Evolutionary conservation across 768 basidiomycete genomes (phyloP), one percentile per base, ranked within the genome.

Genomic region (Suillus sp.): DNA sequence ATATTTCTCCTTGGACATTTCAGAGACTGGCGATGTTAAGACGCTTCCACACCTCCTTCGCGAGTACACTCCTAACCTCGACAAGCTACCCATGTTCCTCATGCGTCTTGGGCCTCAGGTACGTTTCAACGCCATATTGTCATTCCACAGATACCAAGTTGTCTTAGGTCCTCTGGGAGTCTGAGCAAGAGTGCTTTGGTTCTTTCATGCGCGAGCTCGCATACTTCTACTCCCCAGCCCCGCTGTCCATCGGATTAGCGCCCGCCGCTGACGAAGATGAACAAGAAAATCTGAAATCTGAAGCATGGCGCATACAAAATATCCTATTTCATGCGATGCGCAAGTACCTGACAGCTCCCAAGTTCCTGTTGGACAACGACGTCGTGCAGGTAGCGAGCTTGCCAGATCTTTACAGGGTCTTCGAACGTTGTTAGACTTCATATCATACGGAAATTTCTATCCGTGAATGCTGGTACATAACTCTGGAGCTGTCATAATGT

Each of bases 71-170:
- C 97, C 97, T 1, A 92, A 96, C 71, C 81, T 99, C 4, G 91
- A 95, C 68, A 92, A 94, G 68, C 79, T 99, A 9, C 97, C 97
- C 0, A 81, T 87, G 62, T 93, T 98, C 65, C 80, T 96, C 50
- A 91, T 98, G 88, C 84, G 95, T 47, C 84, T 97, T 7, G 96
- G 94, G 0, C 92, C 95, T n/a, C 90, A 92, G 83, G 95, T 94
- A 62, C 1, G 59, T 30, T 56, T 22, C 38, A 61, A 50, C 35
- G 16, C 34, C 18, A 25, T 20, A n/a, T 59, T 60, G 34, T 38
- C 55, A 56, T 53, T n/a, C 43, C 53, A 32, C 37, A 59, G 35
- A 61, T 61, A 30, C 30, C 20, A 60, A 64, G 25, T n/a, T 20
- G 27, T 38, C 30, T 20, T 67, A 98, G 92, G 94, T 98, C 32